Conservation (phyloP, 345 rosid genomes). For the Draba incana region DNA sequence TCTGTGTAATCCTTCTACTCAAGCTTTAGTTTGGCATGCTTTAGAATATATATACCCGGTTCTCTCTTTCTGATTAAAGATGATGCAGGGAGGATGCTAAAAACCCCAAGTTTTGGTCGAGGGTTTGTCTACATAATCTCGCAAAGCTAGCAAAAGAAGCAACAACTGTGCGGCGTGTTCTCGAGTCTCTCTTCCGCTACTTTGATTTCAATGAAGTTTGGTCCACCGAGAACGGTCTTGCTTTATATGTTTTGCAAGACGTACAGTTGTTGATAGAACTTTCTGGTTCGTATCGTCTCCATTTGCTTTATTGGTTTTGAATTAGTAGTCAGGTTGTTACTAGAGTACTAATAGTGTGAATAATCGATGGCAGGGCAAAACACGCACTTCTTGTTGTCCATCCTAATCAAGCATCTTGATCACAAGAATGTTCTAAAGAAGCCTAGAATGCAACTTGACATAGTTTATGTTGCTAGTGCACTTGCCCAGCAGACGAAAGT, state of each 20-base stretch:
- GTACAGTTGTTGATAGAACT: slow-evolving; percentile 66
- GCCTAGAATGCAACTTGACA: slow-evolving; percentile 68
- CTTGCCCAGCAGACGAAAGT: slow-evolving; percentile 62
- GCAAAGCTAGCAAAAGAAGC: slow-evolving; percentile 77
- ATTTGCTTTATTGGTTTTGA: slow-evolving; percentile 12
- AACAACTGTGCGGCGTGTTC: slow-evolving; percentile 66
- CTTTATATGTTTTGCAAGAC: slow-evolving; percentile 58
- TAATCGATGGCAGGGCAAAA: slow-evolving; percentile 55
- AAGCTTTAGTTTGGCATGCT: slow-evolving; percentile 14
- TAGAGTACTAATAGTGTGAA: slow-evolving; percentile 17
- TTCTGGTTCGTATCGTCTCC: slow-evolving; percentile 49
- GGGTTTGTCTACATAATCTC: slow-evolving; percentile 63
- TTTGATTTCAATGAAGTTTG: slow-evolving; percentile 65
- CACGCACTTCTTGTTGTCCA: slow-evolving; percentile 64
- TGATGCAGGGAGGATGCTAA: slow-evolving; percentile 57
- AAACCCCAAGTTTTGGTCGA: slow-evolving; percentile 66
- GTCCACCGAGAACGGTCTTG: slow-evolving; percentile 64
- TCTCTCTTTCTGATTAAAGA: slow-evolving; percentile 6
- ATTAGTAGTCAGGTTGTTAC: neutral
- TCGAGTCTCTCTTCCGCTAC: slow-evolving; percentile 67
- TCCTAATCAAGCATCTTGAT: slow-evolving; percentile 73
- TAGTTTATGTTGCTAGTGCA: slow-evolving; percentile 57
- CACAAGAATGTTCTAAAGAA: slow-evolving; percentile 70
- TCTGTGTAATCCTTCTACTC: slow-evolving; percentile 51
- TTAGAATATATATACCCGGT: neutral